Evolutionary conservation across 2,329 filamentous ascomycete species (phyloP), one percentile per base, ranked within the genome.

Genomic region (Dothiorella sarmentorum): DNA sequence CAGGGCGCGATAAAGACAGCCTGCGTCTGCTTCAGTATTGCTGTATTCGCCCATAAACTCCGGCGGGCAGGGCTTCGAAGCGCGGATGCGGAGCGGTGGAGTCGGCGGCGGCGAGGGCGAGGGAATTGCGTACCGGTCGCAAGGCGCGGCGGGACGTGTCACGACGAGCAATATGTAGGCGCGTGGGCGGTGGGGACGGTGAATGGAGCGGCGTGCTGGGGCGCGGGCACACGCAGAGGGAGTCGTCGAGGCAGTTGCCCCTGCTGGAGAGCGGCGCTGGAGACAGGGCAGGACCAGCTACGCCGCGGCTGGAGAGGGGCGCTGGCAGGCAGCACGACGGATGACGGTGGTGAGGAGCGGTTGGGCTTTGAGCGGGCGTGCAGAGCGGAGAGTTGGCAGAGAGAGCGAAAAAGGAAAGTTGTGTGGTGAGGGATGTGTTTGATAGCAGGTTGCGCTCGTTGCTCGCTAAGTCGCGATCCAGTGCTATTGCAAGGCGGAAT

Each of bases 31-130:
- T 52, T 61, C 58, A 57, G 40, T 44, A 61, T 20, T 47, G 47
- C 44, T 44, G 52, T 59, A 61, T 47, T 64, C 44, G 61, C 64
- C 62, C 66, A 67, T 67, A 62, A 65, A 66, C 60, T 31, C 7
- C 37, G 42, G 51, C 35, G 45, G 56, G 31, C 55, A 44, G 58
- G 45, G 45, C 18, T 29, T 33, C 40, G 56, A 44, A 44, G 56
- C 44, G n/a, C 35, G 40, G 37, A 20, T 24, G 18, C 17, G 58
- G 44, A 51, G 61, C 57, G 61, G 59, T 60, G 56, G 60, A 38
- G 56, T 26, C 17, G 43, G 42, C 33, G 60, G 44, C 59, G 52
- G 53, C 52, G 58, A 45, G 31, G 22, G 29, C 42, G 42, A 56
- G 27, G 51, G 51, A 56, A 56, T 27, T 58, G 55, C 43, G 47